Evolutionary conservation across 2,329 filamentous ascomycete species (phyloP), one percentile per base, ranked within the genome.

Genomic region (Penicillium fuscoglaucum): DNA sequence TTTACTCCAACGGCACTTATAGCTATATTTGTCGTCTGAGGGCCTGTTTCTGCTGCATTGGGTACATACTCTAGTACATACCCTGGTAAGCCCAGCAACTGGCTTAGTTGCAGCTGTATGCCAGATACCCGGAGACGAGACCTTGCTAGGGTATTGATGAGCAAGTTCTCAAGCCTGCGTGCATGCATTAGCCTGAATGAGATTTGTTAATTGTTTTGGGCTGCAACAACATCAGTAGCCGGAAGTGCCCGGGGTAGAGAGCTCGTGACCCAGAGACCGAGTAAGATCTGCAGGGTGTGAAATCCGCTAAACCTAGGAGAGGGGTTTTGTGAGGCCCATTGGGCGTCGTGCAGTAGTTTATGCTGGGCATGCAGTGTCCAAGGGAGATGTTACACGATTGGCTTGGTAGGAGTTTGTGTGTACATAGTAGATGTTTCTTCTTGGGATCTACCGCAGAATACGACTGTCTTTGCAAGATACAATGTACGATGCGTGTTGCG

Each of bases 191-290:
- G 57, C 50, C 35, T 58, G 19, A 17, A 45, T 46, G 26, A 59
- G 33, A 44, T 55, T 57, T 53, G 55, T 61, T 59, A 49, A 51
- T 58, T 60, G 55, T 63, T 63, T 66, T 57, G 53, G 51, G 43
- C 51, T 53, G 39, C 57, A 60, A n/a, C 2, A 52, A 24, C 35
- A 53, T 28, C 51, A 53, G 33, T 7, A 48, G 48, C 47, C 45
- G 51, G 54, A 44, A 26, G 43, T n/a, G 51, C 52, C 45, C 57
- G 54, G 52, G 60, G 55, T 49, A 35, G 21, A 26, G 53, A 52
- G 48, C 63, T 60, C 54, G 61, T 65, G 61, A 65, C 57, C 43
- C 13, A 56, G 51, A 44, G 39, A 57, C 56, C 55, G 33, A 54
- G 41, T 47, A 41, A 40, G 52, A 60, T 57, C 35, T 19, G 40